These are phyloP conservation scores for Plasmodium vinckei DNA, from an alignment of 169 alveolate species.

Conservation along the genomic window DNA sequence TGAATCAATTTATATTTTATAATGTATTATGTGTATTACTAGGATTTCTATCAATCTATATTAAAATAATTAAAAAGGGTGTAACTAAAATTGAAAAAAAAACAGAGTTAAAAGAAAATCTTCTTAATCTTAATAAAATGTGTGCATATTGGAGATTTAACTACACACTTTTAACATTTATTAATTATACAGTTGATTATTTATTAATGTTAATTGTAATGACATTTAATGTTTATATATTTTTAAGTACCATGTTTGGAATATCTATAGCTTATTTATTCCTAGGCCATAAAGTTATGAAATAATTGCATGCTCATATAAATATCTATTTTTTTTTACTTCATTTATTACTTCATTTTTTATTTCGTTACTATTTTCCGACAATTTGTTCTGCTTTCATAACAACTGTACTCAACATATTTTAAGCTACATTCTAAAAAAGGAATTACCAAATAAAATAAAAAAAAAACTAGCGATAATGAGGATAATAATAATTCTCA, in stretches of 20 bases:
- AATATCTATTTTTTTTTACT: too few relatives aligned
- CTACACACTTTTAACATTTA: conserved; percentile 27
- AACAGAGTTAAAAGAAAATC: not conserved
- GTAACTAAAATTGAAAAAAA: not conserved
- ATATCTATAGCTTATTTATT: conserved; percentile 37
- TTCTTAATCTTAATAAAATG: not conserved
- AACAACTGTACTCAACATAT: too few relatives aligned
- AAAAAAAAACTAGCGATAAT: not conserved
- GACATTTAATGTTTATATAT: conserved; percentile 62
- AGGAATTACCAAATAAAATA: too few relatives aligned
- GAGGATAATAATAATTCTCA: too few relatives aligned
- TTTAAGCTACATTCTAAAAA: too few relatives aligned
- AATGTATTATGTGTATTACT: conserved; percentile 44
- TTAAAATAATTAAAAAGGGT: conserved; percentile 38
- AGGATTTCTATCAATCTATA: conserved; percentile 42
- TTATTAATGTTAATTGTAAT: conserved; percentile 61
- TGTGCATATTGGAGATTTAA: not conserved
- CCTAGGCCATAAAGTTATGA: conserved; percentile 8
- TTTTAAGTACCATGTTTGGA: conserved; percentile 50
- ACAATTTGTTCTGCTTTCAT: too few relatives aligned
- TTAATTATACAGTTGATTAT: conserved; percentile 61
- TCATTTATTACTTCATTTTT: too few relatives aligned
- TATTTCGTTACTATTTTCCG: too few relatives aligned
- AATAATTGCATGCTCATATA: too few relatives aligned
- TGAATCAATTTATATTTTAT: conserved; percentile 40